A percentile compares a stretch with the other conserved stretches of the same genome.
phyloP scores from a whole-genome alignment of 805 yeast species.

The Millerozyma miso region DNA sequence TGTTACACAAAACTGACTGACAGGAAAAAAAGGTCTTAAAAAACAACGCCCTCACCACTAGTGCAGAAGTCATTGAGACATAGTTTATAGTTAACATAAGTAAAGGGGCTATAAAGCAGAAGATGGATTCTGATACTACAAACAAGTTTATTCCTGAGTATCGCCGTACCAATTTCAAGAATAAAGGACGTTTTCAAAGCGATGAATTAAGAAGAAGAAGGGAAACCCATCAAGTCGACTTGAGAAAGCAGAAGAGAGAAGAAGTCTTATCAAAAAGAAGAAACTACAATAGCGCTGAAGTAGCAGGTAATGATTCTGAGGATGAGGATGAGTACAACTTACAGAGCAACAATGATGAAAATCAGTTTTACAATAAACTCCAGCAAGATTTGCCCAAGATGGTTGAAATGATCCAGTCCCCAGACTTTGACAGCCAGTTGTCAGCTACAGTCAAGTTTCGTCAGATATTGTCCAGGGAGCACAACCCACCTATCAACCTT shows the following conservation, averaged over 20 bases:
- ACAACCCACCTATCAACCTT: constrained; percentile 91
- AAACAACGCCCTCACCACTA: constrained; percentile 3
- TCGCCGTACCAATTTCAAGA: constrained; percentile 93
- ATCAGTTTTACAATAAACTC: constrained; percentile 36
- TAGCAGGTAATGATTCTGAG: constrained; percentile 38
- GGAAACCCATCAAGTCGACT: constrained; percentile 94
- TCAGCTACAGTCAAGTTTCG: constrained; percentile 90
- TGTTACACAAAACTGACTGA: constrained; percentile 1
- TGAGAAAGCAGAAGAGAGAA: constrained; percentile 94
- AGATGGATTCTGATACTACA: constrained; percentile 73
- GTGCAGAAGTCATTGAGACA: background rate
- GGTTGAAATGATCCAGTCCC: constrained; percentile 75
- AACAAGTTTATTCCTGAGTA: constrained; percentile 92
- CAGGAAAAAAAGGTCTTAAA: background rate
- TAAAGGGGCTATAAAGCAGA: constrained; percentile 4
- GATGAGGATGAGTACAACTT: constrained; percentile 34
- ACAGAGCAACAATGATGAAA: constrained; percentile 50
- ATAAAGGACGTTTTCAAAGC: constrained; percentile 87
- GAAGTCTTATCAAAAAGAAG: constrained; percentile 93
- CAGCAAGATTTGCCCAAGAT: constrained; percentile 73
- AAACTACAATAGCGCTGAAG: constrained; percentile 48
- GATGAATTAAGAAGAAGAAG: constrained; percentile 98
- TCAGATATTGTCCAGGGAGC: constrained; percentile 88
- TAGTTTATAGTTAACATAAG: background rate
- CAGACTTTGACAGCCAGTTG: constrained; percentile 73